Conservation (phyloP, 441 rosid species). For the Aquilaria agallochum region DNA sequence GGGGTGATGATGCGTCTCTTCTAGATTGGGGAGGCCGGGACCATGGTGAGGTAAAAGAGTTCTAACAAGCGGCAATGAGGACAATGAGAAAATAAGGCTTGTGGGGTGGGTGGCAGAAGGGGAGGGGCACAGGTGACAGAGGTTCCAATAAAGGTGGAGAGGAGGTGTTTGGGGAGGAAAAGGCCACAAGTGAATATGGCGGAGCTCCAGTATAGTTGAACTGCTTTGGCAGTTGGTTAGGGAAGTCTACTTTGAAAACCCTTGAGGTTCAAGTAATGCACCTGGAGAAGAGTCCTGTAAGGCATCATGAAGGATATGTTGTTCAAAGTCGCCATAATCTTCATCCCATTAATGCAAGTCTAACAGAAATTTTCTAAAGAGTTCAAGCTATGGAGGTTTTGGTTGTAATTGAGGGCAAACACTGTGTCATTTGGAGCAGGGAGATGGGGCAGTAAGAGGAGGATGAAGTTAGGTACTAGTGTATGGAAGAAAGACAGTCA, state of each 20-base stretch:
- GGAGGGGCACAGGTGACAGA: no score
- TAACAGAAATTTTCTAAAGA: constrained; percentile 40
- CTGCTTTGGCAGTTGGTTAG: constrained; percentile 42
- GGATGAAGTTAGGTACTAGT: constrained; percentile 25
- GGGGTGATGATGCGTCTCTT: no score
- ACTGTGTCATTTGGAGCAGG: constrained; percentile 44
- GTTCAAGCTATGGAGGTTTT: constrained; percentile 36
- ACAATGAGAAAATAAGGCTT: no score
- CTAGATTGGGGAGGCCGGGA: no score
- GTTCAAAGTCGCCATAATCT: constrained; percentile 50
- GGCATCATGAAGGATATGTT: constrained; percentile 51
- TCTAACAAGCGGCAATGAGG: no score
- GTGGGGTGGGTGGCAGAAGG: no score
- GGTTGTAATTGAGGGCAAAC: constrained; percentile 25
- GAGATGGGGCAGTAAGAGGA: constrained; percentile 30
- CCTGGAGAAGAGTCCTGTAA: constrained; percentile 47
- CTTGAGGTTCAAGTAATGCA: constrained; percentile 48
- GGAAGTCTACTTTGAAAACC: constrained; percentile 53
- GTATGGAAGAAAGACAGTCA: no score
- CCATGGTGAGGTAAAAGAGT: no score
- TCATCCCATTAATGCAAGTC: constrained; percentile 36
- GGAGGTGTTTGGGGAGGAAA: no score
- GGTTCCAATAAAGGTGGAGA: no score
- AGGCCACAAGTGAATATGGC: not conserved
- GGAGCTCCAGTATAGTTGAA: constrained; percentile 61